Evolutionary conservation across 345 rosid species (phyloP), one percentile per base, ranked within the genome.

Genomic region (Rhizophora apiculata): DNA sequence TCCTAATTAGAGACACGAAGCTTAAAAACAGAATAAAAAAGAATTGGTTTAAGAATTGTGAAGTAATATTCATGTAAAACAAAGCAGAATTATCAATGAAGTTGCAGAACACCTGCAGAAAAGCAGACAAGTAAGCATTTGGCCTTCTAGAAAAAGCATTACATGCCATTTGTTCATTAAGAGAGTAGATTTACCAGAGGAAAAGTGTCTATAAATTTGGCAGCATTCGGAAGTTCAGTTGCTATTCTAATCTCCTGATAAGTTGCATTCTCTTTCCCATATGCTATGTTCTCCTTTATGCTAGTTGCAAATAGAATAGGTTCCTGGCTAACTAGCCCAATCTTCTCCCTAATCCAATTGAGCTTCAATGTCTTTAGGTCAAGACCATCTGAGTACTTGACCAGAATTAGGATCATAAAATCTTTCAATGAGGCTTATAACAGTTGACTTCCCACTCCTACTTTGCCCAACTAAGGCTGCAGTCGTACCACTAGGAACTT

Each of bases 381-480:
- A 48, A 85, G 68, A 1, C 88, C 89, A 78, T 85, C 89, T 21
- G 30, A 85, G 81, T 21, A 88, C 88, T 74, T 86, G 83, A 20
- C 94, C 94, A 2, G 94, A 74, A 31, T 80, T 80, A 46, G 94
- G 94, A 74, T 88, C 94, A 64, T 88, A 88, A 74, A 88, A 88
- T 54, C 94, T 81, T 80, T 88, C 91, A 1, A 88, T 18, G 8
- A 88, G 83, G 81, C 89, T 83, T n/a, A 88, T 70, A 1, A 86
- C 89, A 3, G 94, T 88, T 34, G 94, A 88, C 77, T 88, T 88
- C 22, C 94, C 94, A 51, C 94, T 88, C 19, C 94, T 91, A 63
- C 94, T 88, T 46, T 88, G 91, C 22, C 94, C 94, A 18, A 88
- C 91, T 31, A 88, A 71, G 39, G 94, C 91, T 48, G 83, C 82